Evolutionary conservation across 2,329 filamentous ascomycete genomes (phyloP).

Genomic region (Fusarium mundagurra): DNA sequence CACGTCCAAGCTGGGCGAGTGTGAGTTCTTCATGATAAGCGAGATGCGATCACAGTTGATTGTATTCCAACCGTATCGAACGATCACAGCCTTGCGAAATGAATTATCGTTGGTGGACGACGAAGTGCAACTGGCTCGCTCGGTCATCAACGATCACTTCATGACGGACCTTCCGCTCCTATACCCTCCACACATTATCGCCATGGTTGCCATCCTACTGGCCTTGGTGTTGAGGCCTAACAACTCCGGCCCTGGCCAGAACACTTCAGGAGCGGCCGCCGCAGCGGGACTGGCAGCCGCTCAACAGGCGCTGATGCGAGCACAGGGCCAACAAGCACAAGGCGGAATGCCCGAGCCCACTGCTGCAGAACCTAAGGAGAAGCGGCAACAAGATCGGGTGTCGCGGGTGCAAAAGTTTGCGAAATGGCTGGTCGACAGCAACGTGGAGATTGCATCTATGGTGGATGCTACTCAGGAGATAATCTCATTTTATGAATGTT

Average conservation of each 20-base stretch:
- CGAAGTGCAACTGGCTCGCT: conserved; percentile 80
- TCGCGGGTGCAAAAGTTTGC: conserved; percentile 73
- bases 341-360: conserved; percentile 29
- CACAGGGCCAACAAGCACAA: conserved; percentile 48
- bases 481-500: conserved; percentile 84
- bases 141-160: conserved; percentile 90
- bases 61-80: conserved; percentile 89
- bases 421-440: conserved; percentile 86
- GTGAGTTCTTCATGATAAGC: conserved; percentile 91
- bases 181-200: conserved; percentile 86
- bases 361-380: conserved; percentile 54
- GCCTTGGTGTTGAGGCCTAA: conserved; percentile 81
- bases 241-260: conserved; percentile 44
- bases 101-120: conserved; percentile 79
- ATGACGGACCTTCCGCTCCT: conserved; percentile 90
- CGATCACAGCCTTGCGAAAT: conserved; percentile 74
- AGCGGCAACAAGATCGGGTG: conserved; percentile 64
- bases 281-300: conserved; percentile 60
- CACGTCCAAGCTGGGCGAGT: conserved; percentile 87
- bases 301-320: conserved; percentile 59
- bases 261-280: conserved; percentile 43
- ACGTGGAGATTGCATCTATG: conserved; percentile 83
- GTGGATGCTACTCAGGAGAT: conserved; percentile 93
- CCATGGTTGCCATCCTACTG: conserved; percentile 86
- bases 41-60: conserved; percentile 92